A percentile compares a stretch with the other conserved stretches of the same genome.
These are phyloP conservation scores for Metrosideros polymorpha DNA, from an alignment of 441 rosid genomes.

Conservation along the genomic window DNA sequence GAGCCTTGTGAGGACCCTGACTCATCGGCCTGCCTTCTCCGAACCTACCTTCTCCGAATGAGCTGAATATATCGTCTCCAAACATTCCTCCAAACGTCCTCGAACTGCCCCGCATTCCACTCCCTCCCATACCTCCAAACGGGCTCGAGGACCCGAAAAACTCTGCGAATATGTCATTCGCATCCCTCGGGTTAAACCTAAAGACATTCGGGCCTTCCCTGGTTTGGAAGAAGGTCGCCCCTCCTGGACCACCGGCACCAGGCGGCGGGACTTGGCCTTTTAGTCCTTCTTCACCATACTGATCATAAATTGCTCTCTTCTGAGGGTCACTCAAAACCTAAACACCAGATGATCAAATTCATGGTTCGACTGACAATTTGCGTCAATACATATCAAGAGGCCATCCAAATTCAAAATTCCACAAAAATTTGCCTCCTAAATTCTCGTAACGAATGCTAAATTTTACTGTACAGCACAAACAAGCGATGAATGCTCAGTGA, in stretches of 20 bases:
- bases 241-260: background rate
- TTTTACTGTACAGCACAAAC: background rate
- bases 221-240: slow-evolving; percentile 7
- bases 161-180: slow-evolving; percentile 66
- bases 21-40: slow-evolving; percentile 1
- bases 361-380: background rate
- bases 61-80: background rate
- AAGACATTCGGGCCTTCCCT: slow-evolving; percentile 52
- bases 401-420: background rate
- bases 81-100: slow-evolving; percentile 4
- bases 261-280: slow-evolving; percentile 10
- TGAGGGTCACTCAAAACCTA: slow-evolving; percentile 4
- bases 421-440: background rate
- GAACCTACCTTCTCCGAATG: background rate
- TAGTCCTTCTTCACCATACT: slow-evolving; percentile 7
- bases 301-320: slow-evolving; percentile 6
- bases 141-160: slow-evolving; percentile 61
- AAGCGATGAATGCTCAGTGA: background rate
- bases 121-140: slow-evolving; percentile 47
- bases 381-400: background rate
- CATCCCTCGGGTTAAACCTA: slow-evolving; percentile 71
- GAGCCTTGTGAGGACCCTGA: slow-evolving; percentile 2
- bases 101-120: slow-evolving; percentile 3
- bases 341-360: background rate
- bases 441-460: background rate